Conservation (phyloP, 768 basidiomycete species). For the Boletus eberwhitei region DNA sequence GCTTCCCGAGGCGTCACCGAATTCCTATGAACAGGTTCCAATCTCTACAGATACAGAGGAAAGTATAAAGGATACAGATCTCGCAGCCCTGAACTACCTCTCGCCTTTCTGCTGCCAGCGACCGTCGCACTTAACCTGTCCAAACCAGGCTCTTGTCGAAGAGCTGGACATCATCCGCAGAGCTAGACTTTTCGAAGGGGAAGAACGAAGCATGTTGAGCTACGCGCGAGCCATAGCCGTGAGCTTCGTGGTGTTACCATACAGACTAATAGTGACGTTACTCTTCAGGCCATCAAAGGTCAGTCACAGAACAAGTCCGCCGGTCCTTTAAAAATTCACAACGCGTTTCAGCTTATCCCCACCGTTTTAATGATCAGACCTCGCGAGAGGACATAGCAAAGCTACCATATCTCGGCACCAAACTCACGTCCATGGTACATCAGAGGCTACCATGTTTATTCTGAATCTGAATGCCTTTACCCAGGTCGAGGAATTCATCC, state of each 20-base stretch:
- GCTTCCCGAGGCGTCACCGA: not conserved
- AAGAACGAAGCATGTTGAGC: constrained; percentile 62
- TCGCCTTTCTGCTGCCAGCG: constrained; percentile 58
- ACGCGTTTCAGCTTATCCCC: constrained; percentile 44
- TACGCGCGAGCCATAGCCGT: constrained; percentile 75
- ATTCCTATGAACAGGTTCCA: not conserved
- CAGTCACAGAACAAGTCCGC: not conserved
- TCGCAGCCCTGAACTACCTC: constrained; percentile 21
- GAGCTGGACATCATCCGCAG: constrained; percentile 58
- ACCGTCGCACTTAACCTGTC: constrained; percentile 62
- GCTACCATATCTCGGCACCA: constrained; percentile 50
- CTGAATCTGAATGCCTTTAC: not conserved
- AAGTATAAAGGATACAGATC: constrained; percentile 11
- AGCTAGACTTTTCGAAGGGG: constrained; percentile 62
- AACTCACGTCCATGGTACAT: constrained; percentile 47
- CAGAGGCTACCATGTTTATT: not conserved
- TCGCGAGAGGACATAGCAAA: constrained; percentile 38
- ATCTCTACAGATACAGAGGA: constrained; percentile 22
- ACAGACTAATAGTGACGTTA: not conserved
- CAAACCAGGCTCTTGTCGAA: constrained; percentile 60
- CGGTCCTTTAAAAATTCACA: not conserved
- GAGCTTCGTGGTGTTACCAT: constrained; percentile 23
- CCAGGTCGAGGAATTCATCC: constrained; percentile 63
- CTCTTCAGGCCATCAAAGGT: constrained; percentile 48
- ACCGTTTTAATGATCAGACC: constrained; percentile 36